A percentile compares a stretch with the other conserved stretches of the same genome.
phyloP scores from a whole-genome alignment of 371 early-diverging fungal species.

The Rhizomucor pusillus region DNA sequence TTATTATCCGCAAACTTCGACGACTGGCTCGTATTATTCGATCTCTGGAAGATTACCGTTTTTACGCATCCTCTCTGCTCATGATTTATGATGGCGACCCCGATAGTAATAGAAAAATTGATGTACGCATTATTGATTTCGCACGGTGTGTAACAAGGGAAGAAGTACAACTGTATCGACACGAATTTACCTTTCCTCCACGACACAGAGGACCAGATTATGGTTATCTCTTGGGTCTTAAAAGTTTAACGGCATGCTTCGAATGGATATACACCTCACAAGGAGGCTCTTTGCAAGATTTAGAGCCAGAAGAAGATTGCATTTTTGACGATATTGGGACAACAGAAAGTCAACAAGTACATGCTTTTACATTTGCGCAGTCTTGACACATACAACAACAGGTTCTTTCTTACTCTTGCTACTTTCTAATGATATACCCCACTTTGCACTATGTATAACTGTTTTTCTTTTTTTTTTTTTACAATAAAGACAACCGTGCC shows the following conservation, averaged over 20 bases:
- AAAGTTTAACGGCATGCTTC: conserved; percentile 65
- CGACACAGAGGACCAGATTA: conserved; percentile 65
- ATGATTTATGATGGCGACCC: conserved; percentile 47
- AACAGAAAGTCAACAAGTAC: conserved; percentile 17
- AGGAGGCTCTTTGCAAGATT: conserved; percentile 34
- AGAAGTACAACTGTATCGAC: conserved; percentile 22
- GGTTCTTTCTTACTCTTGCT: too few relatives aligned
- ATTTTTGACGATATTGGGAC: conserved; percentile 34
- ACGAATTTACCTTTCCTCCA: conserved; percentile 60
- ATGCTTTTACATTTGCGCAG: conserved; percentile 8
- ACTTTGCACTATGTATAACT: too few relatives aligned
- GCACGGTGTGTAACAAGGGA: conserved; percentile 69
- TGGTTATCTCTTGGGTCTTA: conserved; percentile 74
- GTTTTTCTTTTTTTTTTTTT: too few relatives aligned
- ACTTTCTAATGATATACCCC: too few relatives aligned
- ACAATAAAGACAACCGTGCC: too few relatives aligned
- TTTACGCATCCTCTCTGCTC: conserved; percentile 88
- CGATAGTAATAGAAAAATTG: conserved; percentile 42
- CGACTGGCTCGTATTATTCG: conserved; percentile 71
- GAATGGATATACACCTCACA: conserved; percentile 55
- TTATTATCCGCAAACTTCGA: conserved; percentile 69
- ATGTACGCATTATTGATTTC: conserved; percentile 92
- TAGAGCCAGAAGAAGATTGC: conserved; percentile 21
- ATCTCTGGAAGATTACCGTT: conserved; percentile 75
- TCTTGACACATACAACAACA: too few relatives aligned